Percentiles rank a stretch among this genome's conserved stretches.
phyloP scores from a whole-genome alignment of 1,284 basidiomycete species.

The Blastosporella zonata region DNA sequence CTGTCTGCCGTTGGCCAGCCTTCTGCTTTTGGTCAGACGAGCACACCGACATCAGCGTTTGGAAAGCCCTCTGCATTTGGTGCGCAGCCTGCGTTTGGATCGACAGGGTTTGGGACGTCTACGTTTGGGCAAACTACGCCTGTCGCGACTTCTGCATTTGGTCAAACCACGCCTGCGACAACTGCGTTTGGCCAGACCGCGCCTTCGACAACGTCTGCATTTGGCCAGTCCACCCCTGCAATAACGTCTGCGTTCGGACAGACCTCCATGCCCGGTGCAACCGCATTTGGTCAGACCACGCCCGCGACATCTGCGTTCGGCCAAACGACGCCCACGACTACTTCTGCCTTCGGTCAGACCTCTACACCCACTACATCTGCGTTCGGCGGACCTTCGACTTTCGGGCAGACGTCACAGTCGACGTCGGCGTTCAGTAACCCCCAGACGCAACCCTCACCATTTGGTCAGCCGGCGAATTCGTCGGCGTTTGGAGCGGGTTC shows the following conservation, averaged over 20 bases:
- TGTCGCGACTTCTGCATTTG: constrained; percentile 14
- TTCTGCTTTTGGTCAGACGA: constrained; percentile 13
- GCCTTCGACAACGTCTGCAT: neutral
- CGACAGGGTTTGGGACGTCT: constrained; percentile 24
- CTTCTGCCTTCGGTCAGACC: constrained; percentile 26
- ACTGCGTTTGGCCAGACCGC: constrained; percentile 2
- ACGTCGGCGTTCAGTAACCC: constrained; percentile 20
- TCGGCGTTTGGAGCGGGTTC: constrained; percentile 13
- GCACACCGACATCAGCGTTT: constrained; percentile 18
- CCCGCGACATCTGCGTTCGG: neutral
- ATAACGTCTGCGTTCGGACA: no score
- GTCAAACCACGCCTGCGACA: neutral
- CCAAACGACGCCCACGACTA: neutral
- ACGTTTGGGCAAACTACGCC: constrained; percentile 10
- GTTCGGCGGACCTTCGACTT: constrained; percentile 26
- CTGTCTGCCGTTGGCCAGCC: constrained; percentile 23
- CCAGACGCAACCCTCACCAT: constrained; percentile 10
- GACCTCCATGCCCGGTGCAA: no score
- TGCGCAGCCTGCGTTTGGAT: constrained; percentile 11
- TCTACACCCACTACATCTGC: constrained; percentile 14
- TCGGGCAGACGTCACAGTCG: constrained; percentile 16
- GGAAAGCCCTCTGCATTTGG: constrained; percentile 16
- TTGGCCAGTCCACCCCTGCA: constrained; percentile 14
- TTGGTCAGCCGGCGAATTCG: constrained; percentile 23
- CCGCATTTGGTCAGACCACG: neutral